A percentile compares a stretch with the other conserved stretches of the same genome.
These are phyloP conservation scores for Hordeum marinum DNA, from an alignment of 176 grass and related monocot genomes.

Conservation along the genomic window DNA sequence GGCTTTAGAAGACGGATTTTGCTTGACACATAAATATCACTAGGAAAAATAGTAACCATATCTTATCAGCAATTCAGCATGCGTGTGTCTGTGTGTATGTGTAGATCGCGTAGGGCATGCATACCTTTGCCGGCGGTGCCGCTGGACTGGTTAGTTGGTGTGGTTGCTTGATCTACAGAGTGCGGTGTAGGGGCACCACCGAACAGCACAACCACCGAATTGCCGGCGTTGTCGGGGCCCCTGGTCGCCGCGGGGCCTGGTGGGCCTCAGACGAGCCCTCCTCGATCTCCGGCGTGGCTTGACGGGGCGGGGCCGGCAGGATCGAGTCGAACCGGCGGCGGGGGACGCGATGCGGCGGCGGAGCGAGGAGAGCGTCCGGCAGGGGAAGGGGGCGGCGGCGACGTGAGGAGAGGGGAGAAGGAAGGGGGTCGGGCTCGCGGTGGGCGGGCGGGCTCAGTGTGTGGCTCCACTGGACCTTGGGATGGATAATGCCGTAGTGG, in stretches of 20 bases:
- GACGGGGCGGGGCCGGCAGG: background rate
- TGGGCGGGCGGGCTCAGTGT: background rate
- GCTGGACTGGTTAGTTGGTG: no score
- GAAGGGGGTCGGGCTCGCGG: background rate
- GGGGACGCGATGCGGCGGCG: background rate
- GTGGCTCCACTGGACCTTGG: background rate
- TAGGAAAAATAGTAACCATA: no score
- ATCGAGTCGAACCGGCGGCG: background rate
- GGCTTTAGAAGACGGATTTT: no score
- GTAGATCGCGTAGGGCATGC: no score
- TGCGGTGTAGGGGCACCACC: no score
- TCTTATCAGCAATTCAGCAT: no score
- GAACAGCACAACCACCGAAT: no score
- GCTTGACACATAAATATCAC: no score
- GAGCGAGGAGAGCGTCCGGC: background rate
- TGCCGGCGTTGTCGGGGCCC: constrained; percentile 45
- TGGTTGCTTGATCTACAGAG: no score
- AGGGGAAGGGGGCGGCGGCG: background rate
- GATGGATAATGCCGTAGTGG: no score
- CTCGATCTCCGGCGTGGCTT: background rate
- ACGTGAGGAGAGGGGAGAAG: background rate
- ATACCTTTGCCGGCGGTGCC: no score
- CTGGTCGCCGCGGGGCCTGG: background rate
- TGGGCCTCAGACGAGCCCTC: background rate
- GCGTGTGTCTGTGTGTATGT: no score